These are phyloP conservation scores for Lepidium africanum DNA, from an alignment of 345 rosid genomes.

Conservation along the genomic window DNA sequence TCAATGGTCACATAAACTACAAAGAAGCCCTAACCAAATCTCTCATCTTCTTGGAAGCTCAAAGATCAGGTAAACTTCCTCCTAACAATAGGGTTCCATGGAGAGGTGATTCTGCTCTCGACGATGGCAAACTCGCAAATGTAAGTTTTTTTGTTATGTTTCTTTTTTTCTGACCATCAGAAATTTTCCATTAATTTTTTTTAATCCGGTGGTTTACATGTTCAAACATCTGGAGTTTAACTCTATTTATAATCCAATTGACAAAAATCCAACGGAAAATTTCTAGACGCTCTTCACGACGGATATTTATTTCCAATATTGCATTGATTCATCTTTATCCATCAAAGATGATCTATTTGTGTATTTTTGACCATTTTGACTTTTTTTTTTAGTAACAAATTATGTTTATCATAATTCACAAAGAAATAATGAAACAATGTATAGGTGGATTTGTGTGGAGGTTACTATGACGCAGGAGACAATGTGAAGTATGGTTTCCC, in stretches of 20 bases:
- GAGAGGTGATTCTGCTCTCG: conserved; percentile 90
- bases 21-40: conserved; percentile 72
- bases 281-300: no score
- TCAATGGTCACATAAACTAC: conserved; percentile 40
- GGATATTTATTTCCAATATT: no score
- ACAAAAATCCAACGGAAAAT: no score
- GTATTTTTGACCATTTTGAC: no score
- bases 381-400: not conserved
- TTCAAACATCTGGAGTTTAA: no score
- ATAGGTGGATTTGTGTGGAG: conserved; percentile 73
- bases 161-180: no score
- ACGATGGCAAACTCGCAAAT: conserved; percentile 65
- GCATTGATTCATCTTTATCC: no score
- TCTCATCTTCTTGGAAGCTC: conserved; percentile 77
- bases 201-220: no score
- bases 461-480: conserved; percentile 93
- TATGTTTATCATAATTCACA: not conserved
- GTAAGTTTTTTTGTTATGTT: conserved; percentile 24
- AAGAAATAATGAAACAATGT: not conserved
- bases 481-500: conserved; percentile 85
- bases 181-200: no score
- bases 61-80: conserved; percentile 84
- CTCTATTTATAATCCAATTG: no score
- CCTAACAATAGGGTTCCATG: conserved; percentile 51
- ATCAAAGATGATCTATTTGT: no score